Evolutionary conservation across 2,329 filamentous ascomycete species (phyloP).

Genomic region (Akanthomyces lecanii): DNA sequence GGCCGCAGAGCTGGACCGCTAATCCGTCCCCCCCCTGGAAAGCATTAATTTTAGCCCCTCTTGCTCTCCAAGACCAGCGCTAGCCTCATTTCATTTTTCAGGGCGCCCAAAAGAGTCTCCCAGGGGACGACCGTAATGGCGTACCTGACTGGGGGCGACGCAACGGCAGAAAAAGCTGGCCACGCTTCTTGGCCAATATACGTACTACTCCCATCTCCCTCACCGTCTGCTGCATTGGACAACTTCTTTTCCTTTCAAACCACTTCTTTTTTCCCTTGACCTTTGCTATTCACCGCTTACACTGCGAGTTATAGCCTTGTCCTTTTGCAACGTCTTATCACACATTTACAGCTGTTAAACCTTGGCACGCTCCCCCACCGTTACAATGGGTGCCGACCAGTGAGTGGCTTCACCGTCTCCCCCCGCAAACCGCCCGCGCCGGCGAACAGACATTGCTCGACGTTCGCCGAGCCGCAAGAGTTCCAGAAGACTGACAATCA

Average conservation of each 20-base stretch:
- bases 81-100: constrained; percentile 31
- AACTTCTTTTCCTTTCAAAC: constrained; percentile 1
- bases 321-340: constrained; percentile 15
- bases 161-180: neutral
- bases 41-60: constrained; percentile 3
- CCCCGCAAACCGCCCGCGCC: constrained; percentile 4
- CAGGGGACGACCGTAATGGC: neutral
- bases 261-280: neutral
- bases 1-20: neutral
- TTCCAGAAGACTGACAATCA: neutral
- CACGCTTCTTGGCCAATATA: neutral
- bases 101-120: constrained; percentile 21
- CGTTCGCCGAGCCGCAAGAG: neutral
- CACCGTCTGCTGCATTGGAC: neutral
- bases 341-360: neutral
- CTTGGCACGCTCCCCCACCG: constrained; percentile 16
- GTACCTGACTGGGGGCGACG: neutral
- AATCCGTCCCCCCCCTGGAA: constrained; percentile 12
- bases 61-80: constrained; percentile 13
- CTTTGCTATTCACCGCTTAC: constrained; percentile 1
- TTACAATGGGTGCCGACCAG: constrained; percentile 39
- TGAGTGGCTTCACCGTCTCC: constrained; percentile 26
- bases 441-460: neutral
- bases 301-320: constrained; percentile 5
- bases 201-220: neutral